These are phyloP conservation scores for Neurospora sp. DNA, from an alignment of 495 filamentous ascomycete genomes.

Conservation along the genomic window DNA sequence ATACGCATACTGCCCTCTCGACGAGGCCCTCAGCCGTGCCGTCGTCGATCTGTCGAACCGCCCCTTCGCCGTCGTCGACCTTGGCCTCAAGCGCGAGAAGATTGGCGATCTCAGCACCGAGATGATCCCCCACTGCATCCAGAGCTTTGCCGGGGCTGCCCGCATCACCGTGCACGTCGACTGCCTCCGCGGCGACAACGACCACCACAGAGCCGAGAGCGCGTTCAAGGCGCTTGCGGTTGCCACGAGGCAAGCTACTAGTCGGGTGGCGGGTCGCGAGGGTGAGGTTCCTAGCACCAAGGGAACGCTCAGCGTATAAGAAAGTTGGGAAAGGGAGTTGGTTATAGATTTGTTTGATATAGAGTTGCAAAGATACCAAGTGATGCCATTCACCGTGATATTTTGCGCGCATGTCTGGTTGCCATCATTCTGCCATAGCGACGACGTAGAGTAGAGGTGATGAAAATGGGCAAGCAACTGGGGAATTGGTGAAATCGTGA, in stretches of 20 bases:
- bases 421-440: not conserved
- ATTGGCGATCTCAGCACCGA: constrained; percentile 86
- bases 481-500: not conserved
- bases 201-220: constrained; percentile 93
- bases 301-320: constrained; percentile 55
- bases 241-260: constrained; percentile 66
- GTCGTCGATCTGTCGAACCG: constrained; percentile 92
- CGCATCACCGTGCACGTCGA: constrained; percentile 92
- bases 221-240: constrained; percentile 95
- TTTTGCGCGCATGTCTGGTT: not conserved
- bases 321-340: not conserved
- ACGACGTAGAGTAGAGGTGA: not conserved
- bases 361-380: not conserved
- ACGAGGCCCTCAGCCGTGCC: constrained; percentile 88
- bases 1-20: constrained; percentile 79
- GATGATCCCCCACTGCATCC: constrained; percentile 94
- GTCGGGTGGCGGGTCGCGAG: constrained; percentile 61
- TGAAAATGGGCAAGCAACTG: not conserved
- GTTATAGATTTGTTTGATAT: not conserved
- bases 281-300: constrained; percentile 94
- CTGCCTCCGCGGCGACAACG: constrained; percentile 77
- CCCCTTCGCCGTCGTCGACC: constrained; percentile 69
- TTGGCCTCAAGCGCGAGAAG: constrained; percentile 79
- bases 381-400: not conserved
- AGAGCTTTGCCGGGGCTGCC: constrained; percentile 85